Evolutionary conservation across 306 rosid genomes (phyloP).

Genomic region (Pyrus communis): DNA sequence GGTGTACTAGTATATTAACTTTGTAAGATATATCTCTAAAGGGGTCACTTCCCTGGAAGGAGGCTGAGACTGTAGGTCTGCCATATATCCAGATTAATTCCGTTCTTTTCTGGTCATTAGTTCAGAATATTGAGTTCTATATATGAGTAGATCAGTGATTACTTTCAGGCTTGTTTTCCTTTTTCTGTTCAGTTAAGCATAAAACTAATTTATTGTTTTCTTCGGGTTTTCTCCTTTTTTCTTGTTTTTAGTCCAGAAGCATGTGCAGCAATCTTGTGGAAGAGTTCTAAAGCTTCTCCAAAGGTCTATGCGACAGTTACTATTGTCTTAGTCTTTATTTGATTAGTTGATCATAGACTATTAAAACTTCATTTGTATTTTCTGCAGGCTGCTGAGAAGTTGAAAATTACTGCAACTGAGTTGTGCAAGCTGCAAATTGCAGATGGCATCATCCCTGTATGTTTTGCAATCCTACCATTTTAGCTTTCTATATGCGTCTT

Average conservation of each 20-base stretch:
- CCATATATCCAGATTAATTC: neutral
- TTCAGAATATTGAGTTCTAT: neutral
- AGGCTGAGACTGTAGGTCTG: neutral
- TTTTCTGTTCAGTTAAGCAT: neutral
- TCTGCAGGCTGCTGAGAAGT: conserved; percentile 77
- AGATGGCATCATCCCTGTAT: conserved; percentile 86
- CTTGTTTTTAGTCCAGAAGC: conserved; percentile 78
- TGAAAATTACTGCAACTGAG: conserved; percentile 71
- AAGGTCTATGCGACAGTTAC: conserved; percentile 36
- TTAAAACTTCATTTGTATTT: neutral
- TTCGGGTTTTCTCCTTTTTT: conserved; percentile 29
- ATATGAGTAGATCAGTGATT: neutral
- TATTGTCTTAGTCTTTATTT: neutral
- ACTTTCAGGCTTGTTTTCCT: neutral
- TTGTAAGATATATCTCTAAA: neutral
- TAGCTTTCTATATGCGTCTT: neutral
- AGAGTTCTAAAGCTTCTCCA: conserved; percentile 82
- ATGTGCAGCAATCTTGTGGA: conserved; percentile 97
- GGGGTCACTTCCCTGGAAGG: neutral
- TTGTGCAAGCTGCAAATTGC: conserved; percentile 60
- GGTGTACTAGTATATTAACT: conserved; percentile 1
- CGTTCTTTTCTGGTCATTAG: conserved; percentile 3
- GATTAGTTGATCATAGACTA: conserved; percentile 4
- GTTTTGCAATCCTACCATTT: conserved; percentile 13
- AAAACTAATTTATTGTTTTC: conserved; percentile 18